Conservation (phyloP, 176 grass and related monocot species). For the Avena eriantha region DNA sequence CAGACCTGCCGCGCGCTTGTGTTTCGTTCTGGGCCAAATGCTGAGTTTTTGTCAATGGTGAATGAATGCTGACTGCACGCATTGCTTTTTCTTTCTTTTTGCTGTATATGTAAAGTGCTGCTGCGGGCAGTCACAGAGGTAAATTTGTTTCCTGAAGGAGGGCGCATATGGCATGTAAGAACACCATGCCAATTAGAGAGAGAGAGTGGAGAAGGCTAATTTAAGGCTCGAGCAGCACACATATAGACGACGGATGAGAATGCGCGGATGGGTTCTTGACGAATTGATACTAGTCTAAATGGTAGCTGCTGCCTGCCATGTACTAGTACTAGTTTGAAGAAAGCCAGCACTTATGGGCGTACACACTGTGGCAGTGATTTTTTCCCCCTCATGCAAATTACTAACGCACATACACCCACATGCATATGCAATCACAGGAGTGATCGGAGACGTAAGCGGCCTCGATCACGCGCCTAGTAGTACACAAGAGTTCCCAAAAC, state of each 20-base stretch:
- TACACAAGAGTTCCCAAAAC: slow-evolving; percentile 47
- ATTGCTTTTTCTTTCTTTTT: slow-evolving; percentile 22
- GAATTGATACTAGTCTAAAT: slow-evolving; percentile 65
- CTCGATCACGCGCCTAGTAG: background rate
- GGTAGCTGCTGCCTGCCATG: slow-evolving; percentile 41
- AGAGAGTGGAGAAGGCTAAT: background rate
- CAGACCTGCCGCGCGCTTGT: slow-evolving; percentile 2
- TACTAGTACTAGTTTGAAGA: background rate
- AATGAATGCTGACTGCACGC: slow-evolving; percentile 3
- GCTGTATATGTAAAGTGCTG: background rate
- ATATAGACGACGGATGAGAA: slow-evolving; percentile 22
- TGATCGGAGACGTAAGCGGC: slow-evolving; percentile 14
- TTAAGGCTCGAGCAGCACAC: background rate
- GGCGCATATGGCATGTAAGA: slow-evolving; percentile 12
- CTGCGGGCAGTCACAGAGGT: background rate
- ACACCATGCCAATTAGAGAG: background rate
- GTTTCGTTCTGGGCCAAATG: slow-evolving; percentile 26
- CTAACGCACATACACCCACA: background rate
- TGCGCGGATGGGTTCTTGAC: background rate
- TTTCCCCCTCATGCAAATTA: background rate
- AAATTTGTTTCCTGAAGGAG: background rate
- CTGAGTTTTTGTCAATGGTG: slow-evolving; percentile 31
- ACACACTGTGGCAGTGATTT: slow-evolving; percentile 7
- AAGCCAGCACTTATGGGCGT: slow-evolving; percentile 34
- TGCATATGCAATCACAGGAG: background rate